These are phyloP conservation scores for Vigna reflexopilosa DNA, from an alignment of 306 rosid species.

Conservation along the genomic window DNA sequence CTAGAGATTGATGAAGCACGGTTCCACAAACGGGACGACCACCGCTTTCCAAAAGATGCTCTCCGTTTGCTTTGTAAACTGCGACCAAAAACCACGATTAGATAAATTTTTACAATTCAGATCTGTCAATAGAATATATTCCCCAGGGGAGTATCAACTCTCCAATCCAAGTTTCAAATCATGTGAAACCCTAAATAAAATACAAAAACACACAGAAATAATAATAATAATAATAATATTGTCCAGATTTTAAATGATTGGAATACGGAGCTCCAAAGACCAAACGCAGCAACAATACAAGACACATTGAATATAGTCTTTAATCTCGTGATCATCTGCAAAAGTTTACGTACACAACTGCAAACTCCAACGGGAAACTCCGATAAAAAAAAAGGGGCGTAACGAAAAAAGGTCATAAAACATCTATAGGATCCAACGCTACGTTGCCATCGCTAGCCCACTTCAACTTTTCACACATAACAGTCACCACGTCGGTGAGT, in stretches of 20 bases:
- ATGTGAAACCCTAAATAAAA: slow-evolving; percentile 8
- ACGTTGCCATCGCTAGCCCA: slow-evolving; percentile 34
- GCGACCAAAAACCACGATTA: slow-evolving; percentile 22
- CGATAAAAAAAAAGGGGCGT: not conserved
- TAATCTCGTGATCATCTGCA: slow-evolving; percentile 49
- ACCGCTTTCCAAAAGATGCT: slow-evolving; percentile 94
- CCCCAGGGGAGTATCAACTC: slow-evolving; percentile 22
- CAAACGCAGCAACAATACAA: slow-evolving; percentile 18
- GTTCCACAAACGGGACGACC: slow-evolving; percentile 70
- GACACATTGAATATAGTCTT: slow-evolving; percentile 36
- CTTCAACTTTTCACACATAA: slow-evolving; percentile 26
- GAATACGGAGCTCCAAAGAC: slow-evolving; percentile 22
- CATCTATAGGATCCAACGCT: slow-evolving; percentile 43
- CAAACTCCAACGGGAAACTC: slow-evolving; percentile 37
- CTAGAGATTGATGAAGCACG: slow-evolving; percentile 71
- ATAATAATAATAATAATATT: no score
- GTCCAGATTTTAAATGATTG: slow-evolving; percentile 49
- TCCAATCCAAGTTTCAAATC: slow-evolving; percentile 43
- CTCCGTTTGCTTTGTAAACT: slow-evolving; percentile 66
- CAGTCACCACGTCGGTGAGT: slow-evolving; percentile 5
- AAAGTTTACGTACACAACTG: slow-evolving; percentile 40
- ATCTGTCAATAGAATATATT: slow-evolving; percentile 40
- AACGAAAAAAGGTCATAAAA: slow-evolving; percentile 2
- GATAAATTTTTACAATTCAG: not conserved
- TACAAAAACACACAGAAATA: not conserved